Base-by-base conservation (phyloP, 2,329 filamentous ascomycete genomes). In the Colletotrichum tamarilloi region DNA sequence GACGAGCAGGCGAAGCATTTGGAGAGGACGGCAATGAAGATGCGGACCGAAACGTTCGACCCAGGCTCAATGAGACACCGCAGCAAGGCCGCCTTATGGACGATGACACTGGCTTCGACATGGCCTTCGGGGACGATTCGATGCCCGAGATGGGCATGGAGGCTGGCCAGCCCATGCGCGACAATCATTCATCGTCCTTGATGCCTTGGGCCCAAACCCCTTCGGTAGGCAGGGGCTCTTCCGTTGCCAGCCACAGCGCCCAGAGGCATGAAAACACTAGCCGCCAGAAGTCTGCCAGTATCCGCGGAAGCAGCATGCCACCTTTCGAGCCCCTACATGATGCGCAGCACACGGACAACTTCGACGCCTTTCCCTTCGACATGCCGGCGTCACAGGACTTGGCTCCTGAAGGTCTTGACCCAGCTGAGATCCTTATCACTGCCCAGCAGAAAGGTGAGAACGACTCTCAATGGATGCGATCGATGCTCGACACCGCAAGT, bases 121-220 rank as follows among this genome's bases (percentile, higher is more conserved):
- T 81, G 9, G 77, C 82, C 2, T 76, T 84, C 7, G 82, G 81
- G n/a, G 80, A 85, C 24, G 82, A 86, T 22, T 80, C 81, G 0
- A 80, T 84, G 60, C 68, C 92, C 24, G 95, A 97, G 80, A 81
- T 94, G 28, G 93, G 92, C 24, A 90, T 94, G 82, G 90, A 94
- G 55, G 92, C 89, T 1, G 89, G 86, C 0, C 87, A 89, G 0
- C 88, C 90, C 8, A 87, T 97, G 66, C 89, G 90, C 5, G 93
- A 97, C 72, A 89, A 92, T 66, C 88, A 89, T 58, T 88, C 86
- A 1, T 88, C 86, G 2, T 86, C 85, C 19, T 80, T 87, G 68
- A 82, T 87, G 78, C 88, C 88, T 5, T 90, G 88, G 88, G 88
- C 87, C 74, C 86, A 85, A 3, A 75, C 74, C 1, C 73, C 74